phyloP scores from a whole-genome alignment of 2,329 filamentous ascomycete species.

The Didymella exigua region DNA sequence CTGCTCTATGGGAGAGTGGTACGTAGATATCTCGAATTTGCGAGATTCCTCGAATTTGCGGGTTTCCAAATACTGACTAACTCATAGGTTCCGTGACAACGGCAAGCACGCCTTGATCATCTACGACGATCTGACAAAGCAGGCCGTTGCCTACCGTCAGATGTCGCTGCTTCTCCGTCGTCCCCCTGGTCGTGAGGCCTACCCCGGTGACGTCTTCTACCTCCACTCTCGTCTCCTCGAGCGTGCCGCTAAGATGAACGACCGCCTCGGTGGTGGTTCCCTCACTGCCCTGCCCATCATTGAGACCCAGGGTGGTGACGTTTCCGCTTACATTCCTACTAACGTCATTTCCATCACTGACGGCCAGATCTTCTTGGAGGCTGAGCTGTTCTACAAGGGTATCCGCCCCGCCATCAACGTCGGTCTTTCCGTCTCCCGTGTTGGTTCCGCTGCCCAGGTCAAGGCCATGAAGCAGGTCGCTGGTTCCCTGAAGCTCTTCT shows the following conservation, averaged over 20 bases:
- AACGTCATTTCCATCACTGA: constrained; percentile 99
- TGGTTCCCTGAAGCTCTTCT: constrained; percentile 99
- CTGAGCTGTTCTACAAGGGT: constrained; percentile 99
- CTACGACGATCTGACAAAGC: constrained; percentile 96
- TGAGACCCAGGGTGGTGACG: constrained; percentile 99
- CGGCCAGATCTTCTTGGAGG: constrained; percentile 99
- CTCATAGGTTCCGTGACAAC: constrained; percentile 70
- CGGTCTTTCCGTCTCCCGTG: constrained; percentile 99
- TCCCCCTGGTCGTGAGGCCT: constrained; percentile 98
- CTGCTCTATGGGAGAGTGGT: constrained; percentile 36
- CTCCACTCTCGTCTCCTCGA: constrained; percentile 82
- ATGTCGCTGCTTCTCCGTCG: constrained; percentile 98
- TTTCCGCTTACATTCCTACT: constrained; percentile 99
- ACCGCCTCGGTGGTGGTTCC: constrained; percentile 92
- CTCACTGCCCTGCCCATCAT: constrained; percentile 92
- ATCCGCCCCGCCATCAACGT: constrained; percentile 99
- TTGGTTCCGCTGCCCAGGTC: constrained; percentile 98
- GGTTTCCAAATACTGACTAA: background rate
- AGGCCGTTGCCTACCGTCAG: constrained; percentile 97
- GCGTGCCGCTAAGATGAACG: constrained; percentile 99
- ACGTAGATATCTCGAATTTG: constrained; percentile 8
- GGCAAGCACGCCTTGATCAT: constrained; percentile 89
- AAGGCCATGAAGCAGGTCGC: constrained; percentile 99
- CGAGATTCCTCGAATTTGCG: too few species aligned
- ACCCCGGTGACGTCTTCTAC: constrained; percentile 76